These are phyloP conservation scores for Helianthus tuberosus DNA, from an alignment of 129 eudicot species.

Conservation along the genomic window DNA sequence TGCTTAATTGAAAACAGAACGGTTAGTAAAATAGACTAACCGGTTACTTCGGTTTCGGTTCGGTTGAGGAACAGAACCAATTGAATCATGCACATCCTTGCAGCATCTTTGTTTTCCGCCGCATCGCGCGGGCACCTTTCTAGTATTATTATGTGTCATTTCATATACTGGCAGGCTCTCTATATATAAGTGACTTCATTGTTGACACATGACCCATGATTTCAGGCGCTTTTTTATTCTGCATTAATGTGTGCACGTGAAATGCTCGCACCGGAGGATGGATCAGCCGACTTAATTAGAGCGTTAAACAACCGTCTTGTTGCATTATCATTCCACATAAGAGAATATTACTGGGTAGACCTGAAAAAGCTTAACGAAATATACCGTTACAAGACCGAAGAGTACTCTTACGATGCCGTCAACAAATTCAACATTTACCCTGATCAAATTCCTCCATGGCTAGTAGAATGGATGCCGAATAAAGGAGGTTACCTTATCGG, in stretches of 20 bases:
- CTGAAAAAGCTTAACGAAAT: constrained; percentile 73
- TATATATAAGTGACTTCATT: no score
- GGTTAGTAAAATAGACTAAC: no score
- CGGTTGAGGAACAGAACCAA: no score
- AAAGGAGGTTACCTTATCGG: constrained; percentile 84
- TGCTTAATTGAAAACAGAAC: no score
- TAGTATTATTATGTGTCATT: no score
- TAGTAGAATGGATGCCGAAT: constrained; percentile 76
- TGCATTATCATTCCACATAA: constrained; percentile 73
- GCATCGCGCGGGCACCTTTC: no score
- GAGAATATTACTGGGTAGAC: constrained; percentile 86
- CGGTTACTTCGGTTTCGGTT: no score
- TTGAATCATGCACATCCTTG: no score
- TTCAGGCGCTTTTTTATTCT: constrained; percentile 70
- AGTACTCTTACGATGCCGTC: constrained; percentile 72
- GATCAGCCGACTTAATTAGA: constrained; percentile 53
- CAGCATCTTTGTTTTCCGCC: no score
- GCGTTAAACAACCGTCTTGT: constrained; percentile 68
- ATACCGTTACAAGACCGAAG: constrained; percentile 80
- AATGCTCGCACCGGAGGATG: constrained; percentile 74
- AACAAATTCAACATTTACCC: constrained; percentile 85
- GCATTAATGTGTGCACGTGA: constrained; percentile 71
- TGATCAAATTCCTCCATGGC: constrained; percentile 70
- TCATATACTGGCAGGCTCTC: no score
- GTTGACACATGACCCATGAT: constrained; percentile 12